Base-by-base conservation (phyloP, 148 eudicot genomes). In the Fallopia convolvulus region DNA sequence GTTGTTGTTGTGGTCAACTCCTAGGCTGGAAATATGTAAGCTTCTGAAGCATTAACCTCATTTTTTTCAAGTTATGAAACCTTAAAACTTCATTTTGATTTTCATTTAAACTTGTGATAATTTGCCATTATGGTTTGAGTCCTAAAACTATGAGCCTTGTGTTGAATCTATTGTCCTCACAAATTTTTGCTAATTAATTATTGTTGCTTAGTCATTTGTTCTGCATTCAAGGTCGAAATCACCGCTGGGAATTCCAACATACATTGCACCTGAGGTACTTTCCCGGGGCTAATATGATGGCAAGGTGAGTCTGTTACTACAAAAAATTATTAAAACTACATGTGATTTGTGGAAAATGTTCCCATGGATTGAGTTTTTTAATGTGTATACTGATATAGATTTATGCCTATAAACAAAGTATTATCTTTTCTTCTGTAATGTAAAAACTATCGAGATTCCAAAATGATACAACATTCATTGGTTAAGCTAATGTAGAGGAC, bases 1-100 rank as follows among this genome's bases (percentile, higher is more conserved):
- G 92, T 73, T 87, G 92, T 71, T 79, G 86, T 76, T 89, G 92
- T 63, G 87, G 89, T 33, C 87, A 89, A 80, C 83, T 85, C 47
- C 86, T 89, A 53, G 92, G 92, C 61, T 89, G 92, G 92, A 89
- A 87, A 87, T 89, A 89, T 63, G 92, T 89, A 85, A 80, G 87
- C 77, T 65, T 70, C 78, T 77, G 71, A 32, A n/a, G 26, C 47
- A 10, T 44, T 44, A 44, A 44, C 7, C 47, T 6, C 7, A 6
- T 3, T 6, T 72, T 72, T 36, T 36, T 36, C 4, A 36, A 36
- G 39, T 4, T 4, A 36, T 36, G 39, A 36, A 36, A 26, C 70
- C 30, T 52, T 21, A 32, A 26, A 53, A 55, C 71, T 32, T 42
- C n/a, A 40, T 72, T 3, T 15, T 72, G 11, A 3, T 8, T 65